Percentiles rank a stretch among this genome's conserved stretches.
These are phyloP conservation scores for Clonostachys chloroleuca DNA, from an alignment of 2,329 filamentous ascomycete genomes.

Conservation along the genomic window DNA sequence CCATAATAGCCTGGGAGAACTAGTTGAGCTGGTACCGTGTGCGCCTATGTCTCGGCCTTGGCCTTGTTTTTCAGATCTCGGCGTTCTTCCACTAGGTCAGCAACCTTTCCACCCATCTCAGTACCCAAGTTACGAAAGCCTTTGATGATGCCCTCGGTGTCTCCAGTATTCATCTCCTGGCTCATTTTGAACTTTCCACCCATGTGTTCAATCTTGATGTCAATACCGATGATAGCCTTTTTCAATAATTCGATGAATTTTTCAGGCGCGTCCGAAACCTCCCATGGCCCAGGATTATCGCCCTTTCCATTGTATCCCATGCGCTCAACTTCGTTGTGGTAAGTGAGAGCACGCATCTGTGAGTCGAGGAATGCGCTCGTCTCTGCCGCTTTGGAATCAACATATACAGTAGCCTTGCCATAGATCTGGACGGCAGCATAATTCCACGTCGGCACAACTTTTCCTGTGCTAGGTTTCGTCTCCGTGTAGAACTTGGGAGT, in stretches of 20 bases:
- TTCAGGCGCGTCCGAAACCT: constrained; percentile 50
- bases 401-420: constrained; percentile 49
- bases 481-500: constrained; percentile 65
- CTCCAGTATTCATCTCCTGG: constrained; percentile 49
- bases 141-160: constrained; percentile 50
- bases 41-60: constrained; percentile 5
- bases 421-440: constrained; percentile 63
- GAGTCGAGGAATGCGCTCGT: constrained; percentile 40
- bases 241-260: constrained; percentile 51
- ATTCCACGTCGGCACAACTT: constrained; percentile 70
- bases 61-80: constrained; percentile 14
- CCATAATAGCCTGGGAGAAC: too few relatives aligned
- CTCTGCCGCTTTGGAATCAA: constrained; percentile 37
- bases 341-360: constrained; percentile 49
- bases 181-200: constrained; percentile 66
- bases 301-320: constrained; percentile 47
- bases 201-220: constrained; percentile 49
- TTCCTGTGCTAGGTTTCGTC: constrained; percentile 59
- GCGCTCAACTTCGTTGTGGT: constrained; percentile 42
- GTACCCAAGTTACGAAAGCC: constrained; percentile 41
- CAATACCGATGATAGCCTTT: constrained; percentile 56
- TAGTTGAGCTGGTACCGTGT: too few relatives aligned
- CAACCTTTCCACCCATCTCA: constrained; percentile 20
- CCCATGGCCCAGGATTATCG: constrained; percentile 40
- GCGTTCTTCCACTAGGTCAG: constrained; percentile 21